Base-by-base conservation (phyloP, 2,329 filamentous ascomycete genomes). In the Cyphellophora attinorum region DNA sequence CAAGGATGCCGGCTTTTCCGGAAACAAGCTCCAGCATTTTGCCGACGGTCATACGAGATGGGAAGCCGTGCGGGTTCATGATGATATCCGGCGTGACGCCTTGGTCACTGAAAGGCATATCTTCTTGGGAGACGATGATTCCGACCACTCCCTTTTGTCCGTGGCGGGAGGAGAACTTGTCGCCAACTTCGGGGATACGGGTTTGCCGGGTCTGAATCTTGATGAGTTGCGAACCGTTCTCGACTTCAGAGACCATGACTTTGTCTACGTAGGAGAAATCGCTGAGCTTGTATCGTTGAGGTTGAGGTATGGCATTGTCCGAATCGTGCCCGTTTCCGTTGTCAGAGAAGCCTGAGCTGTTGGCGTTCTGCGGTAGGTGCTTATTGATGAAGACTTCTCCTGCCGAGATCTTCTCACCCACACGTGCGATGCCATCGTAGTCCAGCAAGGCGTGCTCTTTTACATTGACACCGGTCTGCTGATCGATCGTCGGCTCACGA, bases 51-150 rank as follows among this genome's bases (percentile, higher is more conserved):
- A 98, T 98, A 59, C 91, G 91, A 19, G 89, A 96, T 2, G 91
- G 91, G 71, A 98, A 98, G 78, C 91, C 91, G 64, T 98, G 91
- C 0, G 93, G 91, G 67, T 98, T 98, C 91, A 98, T 98, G 74
- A 98, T 98, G 48, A 98, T 95, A 60, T 98, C 91, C 0, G 91
- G 91, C n/a, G 79, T 81, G 47, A 98, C 76, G 2, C 91, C 93
- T 34, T 72, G 68, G 60, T 98, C 91, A 21, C 82, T 82, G 64
- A 98, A 98, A 0, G 91, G 91, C 77, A 98, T 82, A 55, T 98
- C 91, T 54, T 91, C 86, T 61, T 96, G 89, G 43, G 94, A 84
- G 12, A 89, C 86, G 39, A 98, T 95, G 49, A 96, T 89, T 37
- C 91, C 91, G 2, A 93, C 86, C 13, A 96, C 91, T 65, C 91